Evolutionary conservation across 306 rosid species (phyloP), one percentile per base, ranked within the genome.

Genomic region (Dalbergia cultrata): DNA sequence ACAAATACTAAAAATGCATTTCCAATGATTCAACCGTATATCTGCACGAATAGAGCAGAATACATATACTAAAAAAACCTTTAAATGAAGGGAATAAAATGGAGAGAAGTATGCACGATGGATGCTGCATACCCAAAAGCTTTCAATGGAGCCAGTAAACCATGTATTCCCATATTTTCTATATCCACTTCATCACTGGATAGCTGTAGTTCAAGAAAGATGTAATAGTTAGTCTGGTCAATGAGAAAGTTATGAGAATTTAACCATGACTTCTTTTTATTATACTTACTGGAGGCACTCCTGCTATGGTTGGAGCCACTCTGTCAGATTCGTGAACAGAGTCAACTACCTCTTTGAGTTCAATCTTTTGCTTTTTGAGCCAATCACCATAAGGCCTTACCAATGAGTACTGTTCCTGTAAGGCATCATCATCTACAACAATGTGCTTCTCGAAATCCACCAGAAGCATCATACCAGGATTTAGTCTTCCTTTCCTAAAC

Each of bases 401-500:
- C 80, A 87, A 56, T 34, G 99, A 95, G 83, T 95, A 95, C 61
- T 95, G 97, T 73, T 89, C 91, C 88, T 93, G 93, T 83, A 95
- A 85, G 72, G 96, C 97, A 16, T 91, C 98, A 72, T 95, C 97
- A 61, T 95, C 95, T 4, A 95, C 99, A 80, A 95, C 99, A 72
- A 81, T 76, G 45, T 93, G 96, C 71, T 93, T 91, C 85, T 95
- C 98, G 90, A 95, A 95, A 78, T 95, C 99, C 41, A 95, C 98
- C 74, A 95, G 85, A 69, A 95, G 98, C 99, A 95, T 93, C 99
- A 95, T 93, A 72, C 99, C 99, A 72, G 99, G 99, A 81, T 93
- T 95, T 56, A 95, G 90, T 79, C 99, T 89, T 85, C 99, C 99
- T 89, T 95, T 95, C 84, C 94, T 87, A 60, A 75, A 65, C 59